Conservation (phyloP, 2,329 filamentous ascomycete genomes). For the Epichloe festucae region DNA sequence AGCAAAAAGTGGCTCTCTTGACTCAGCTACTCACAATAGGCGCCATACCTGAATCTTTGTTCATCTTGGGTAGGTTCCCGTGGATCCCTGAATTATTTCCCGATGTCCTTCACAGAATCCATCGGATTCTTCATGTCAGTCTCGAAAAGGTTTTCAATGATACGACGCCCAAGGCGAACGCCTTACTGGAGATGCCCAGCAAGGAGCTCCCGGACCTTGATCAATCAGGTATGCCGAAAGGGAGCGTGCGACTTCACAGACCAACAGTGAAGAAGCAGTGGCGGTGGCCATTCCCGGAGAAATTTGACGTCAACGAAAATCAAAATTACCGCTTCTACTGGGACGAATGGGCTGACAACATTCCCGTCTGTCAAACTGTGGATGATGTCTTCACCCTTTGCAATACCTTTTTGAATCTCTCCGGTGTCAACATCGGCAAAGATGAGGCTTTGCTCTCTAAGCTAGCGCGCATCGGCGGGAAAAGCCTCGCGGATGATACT, state of each 20-base stretch:
- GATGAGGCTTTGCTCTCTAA: conserved; percentile 69
- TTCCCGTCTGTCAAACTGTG: conserved; percentile 79
- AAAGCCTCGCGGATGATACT: conserved; percentile 56
- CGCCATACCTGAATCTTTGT: conserved; percentile 82
- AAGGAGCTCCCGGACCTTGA: conserved; percentile 41
- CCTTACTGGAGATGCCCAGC: conserved; percentile 23
- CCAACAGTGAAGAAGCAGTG: conserved; percentile 53
- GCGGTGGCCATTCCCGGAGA: conserved; percentile 76
- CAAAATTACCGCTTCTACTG: conserved; percentile 89
- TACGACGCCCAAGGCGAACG: conserved; percentile 23
- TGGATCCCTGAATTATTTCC: conserved; percentile 82
- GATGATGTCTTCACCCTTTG: conserved; percentile 86
- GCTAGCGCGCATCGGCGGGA: conserved; percentile 70
- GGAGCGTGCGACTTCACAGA: conserved; percentile 48
- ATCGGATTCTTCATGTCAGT: conserved; percentile 74
- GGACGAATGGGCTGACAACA: conserved; percentile 91
- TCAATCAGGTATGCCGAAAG: conserved; percentile 55
- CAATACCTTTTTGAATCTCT: conserved; percentile 70
- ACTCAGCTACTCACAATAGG: conserved; percentile 82
- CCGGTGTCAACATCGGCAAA: conserved; percentile 80
- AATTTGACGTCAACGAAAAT: conserved; percentile 59
- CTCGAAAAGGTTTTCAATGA: conserved; percentile 58
- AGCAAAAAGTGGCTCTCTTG: conserved; percentile 79
- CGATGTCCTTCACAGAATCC: conserved; percentile 65
- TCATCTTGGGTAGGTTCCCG: conserved; percentile 80